Conservation (phyloP, 805 yeast genomes). For the Pichia scutulata region DNA sequence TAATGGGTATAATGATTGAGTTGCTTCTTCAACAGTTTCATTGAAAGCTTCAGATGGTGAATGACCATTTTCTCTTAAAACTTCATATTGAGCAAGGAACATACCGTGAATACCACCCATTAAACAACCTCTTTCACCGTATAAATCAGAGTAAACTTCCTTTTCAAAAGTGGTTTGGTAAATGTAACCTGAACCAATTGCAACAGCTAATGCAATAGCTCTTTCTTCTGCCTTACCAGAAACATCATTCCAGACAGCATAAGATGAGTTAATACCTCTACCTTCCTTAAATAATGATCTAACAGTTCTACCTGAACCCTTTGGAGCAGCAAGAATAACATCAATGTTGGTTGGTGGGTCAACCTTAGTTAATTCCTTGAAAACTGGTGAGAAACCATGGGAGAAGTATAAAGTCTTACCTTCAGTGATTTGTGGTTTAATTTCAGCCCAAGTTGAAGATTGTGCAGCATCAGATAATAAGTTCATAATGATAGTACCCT, state of each 20-base stretch:
- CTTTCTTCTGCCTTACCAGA: conserved; percentile 99
- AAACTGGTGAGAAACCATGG: conserved; percentile 99
- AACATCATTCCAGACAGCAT: conserved; percentile 99
- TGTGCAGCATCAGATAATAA: conserved; percentile 98
- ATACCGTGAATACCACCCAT: conserved; percentile 99
- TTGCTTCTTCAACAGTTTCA: conserved; percentile 99
- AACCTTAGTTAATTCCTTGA: conserved; percentile 95
- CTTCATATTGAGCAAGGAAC: conserved; percentile 99
- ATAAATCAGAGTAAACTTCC: conserved; percentile 98
- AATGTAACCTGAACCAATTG: conserved; percentile 99
- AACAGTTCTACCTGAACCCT: conserved; percentile 99
- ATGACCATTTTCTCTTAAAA: conserved; percentile 98
- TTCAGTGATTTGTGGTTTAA: conserved; percentile 89
- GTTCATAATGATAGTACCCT: conserved; percentile 96
- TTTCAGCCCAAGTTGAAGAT: conserved; percentile 90
- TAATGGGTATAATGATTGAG: conserved; percentile 98
- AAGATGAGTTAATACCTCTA: conserved; percentile 99
- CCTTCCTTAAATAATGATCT: conserved; percentile 99
- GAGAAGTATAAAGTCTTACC: conserved; percentile 98
- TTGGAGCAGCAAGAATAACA: conserved; percentile 98
- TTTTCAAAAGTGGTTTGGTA: conserved; percentile 99
- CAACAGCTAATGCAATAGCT: conserved; percentile 97
- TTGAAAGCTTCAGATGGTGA: conserved; percentile 99
- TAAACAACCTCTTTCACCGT: conserved; percentile 99
- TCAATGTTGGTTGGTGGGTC: conserved; percentile 93